Evolutionary conservation across 1,139 yeast species (phyloP).

Genomic region (Dujonia santamariae): DNA sequence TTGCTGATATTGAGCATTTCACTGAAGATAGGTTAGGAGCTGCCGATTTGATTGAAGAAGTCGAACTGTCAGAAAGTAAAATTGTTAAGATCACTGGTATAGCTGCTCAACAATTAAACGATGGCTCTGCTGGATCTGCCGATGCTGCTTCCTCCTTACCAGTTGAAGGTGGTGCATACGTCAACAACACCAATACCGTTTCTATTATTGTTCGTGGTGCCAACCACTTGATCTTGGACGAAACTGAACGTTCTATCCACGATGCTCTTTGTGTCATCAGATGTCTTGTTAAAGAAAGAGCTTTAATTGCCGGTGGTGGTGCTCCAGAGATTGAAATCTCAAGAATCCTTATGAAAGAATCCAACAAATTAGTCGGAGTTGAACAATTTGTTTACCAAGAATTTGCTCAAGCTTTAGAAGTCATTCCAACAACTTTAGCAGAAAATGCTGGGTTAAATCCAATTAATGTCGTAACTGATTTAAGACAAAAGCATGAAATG

Average conservation of each 20-base stretch:
- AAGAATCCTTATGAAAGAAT: conserved; percentile 72
- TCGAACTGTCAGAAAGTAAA: conserved; percentile 89
- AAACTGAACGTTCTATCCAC: conserved; percentile 93
- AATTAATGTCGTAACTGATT: conserved; percentile 90
- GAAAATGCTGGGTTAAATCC: conserved; percentile 98
- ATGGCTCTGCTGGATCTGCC: no score
- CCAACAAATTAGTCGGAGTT: conserved; percentile 78
- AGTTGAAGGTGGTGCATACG: no score
- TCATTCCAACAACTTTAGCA: conserved; percentile 94
- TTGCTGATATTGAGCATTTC: conserved; percentile 91
- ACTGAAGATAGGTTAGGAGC: conserved; percentile 89
- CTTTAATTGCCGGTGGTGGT: conserved; percentile 98
- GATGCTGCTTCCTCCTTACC: no score
- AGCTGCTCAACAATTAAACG: conserved; percentile 47
- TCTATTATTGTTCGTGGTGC: conserved; percentile 96
- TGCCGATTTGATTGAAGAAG: conserved; percentile 91
- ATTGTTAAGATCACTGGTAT: conserved; percentile 91
- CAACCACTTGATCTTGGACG: conserved; percentile 83
- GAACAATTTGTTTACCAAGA: conserved; percentile 95
- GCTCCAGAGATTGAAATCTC: conserved; percentile 97
- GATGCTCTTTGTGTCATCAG: conserved; percentile 97
- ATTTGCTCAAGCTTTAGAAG: conserved; percentile 93
- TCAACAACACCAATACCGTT: no score
- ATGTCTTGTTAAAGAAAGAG: conserved; percentile 91
- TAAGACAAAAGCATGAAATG: conserved; percentile 85